Base-by-base conservation (phyloP, 192 early-diverging fungal genomes). In the Entophlyctis luteolus region DNA sequence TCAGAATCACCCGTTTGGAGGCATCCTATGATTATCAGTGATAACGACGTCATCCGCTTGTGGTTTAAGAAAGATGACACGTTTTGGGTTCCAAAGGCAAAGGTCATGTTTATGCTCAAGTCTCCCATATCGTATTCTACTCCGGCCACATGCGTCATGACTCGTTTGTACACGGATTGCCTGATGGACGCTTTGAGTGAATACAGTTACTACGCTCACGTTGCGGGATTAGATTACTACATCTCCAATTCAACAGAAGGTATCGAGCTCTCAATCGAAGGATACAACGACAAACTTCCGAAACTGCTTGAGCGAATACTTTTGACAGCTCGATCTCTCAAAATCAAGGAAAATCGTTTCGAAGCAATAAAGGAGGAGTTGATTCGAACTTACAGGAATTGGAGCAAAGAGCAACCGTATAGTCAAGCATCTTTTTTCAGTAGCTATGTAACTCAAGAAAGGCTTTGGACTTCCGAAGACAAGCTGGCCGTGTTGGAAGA, bases 61-160 rank as follows among this genome's bases (percentile, higher is more conserved):
- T 98, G 96, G 96, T 86, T 92, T 73, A 95, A 96, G 73, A 91
- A 90, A 62, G 96, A 98, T 76, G 92, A 96, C 72, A 90, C 82
- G 1, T 98, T 93, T 65, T 89, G 86, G 81, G 83, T 94, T 20
- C 96, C 96, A 34, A 91, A 94, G 62, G 91, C 89, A 55, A 86
- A 89, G 60, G 76, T 91, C 49, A 87, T 81, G 59, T 83, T 97
- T 45, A 73, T 80, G 47, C 45, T 86, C 22, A 75, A 69, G 54
- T 72, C 70, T 2, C 94, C 91, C n/a, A 67, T 88, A 16, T 82
- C 86, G 0, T 91, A 95, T 73, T 80, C 86, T 23, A 87, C 86
- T 22, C 91, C 91, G 14, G 73, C 79, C 45, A 84, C 84, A 58
- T 89, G 84, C 60, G 87, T 93, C 33, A 81, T 85, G 5, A 81